phyloP scores from a whole-genome alignment of 352 stramenopile species.

The Globisporangium middletonii region DNA sequence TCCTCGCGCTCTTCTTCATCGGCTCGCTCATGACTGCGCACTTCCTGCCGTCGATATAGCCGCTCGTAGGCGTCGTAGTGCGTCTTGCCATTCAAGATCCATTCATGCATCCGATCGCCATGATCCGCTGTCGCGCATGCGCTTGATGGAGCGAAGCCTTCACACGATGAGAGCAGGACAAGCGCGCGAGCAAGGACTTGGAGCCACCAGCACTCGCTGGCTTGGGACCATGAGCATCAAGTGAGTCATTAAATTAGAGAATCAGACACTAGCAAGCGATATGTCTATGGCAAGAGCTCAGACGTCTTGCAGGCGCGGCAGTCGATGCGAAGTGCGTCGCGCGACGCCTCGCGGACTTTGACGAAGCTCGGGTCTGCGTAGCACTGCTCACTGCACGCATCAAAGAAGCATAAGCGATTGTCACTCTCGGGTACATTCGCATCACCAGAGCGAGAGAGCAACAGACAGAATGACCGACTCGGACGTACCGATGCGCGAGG shows the following conservation, averaged over 20 bases:
- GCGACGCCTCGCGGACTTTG: conserved; percentile 19
- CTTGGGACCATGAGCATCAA: too few species aligned
- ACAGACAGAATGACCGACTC: not conserved
- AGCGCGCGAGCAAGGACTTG: too few species aligned
- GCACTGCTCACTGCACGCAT: conserved; percentile 31
- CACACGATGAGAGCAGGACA: too few species aligned
- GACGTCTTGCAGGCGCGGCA: conserved; percentile 8
- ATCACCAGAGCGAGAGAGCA: not conserved
- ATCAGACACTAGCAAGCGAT: not conserved
- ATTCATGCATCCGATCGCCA: too few species aligned
- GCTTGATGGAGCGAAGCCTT: too few species aligned
- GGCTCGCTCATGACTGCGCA: conserved; percentile 90
- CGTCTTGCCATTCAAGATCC: too few species aligned
- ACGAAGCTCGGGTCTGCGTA: conserved; percentile 41
- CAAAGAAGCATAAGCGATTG: not conserved
- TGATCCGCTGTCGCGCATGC: too few species aligned
- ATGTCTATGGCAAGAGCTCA: not conserved
- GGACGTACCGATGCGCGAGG: conserved; percentile 43
- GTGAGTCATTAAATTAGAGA: not conserved
- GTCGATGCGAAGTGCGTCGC: conserved; percentile 8
- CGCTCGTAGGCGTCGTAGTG: too few species aligned
- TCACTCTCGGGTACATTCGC: too few species aligned
- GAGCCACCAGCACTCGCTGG: too few species aligned
- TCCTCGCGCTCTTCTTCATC: conserved; percentile 88
- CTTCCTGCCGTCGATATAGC: conserved; percentile 87